Base-by-base conservation (phyloP, 805 yeast genomes). In the Monosporozyma siamensis region DNA sequence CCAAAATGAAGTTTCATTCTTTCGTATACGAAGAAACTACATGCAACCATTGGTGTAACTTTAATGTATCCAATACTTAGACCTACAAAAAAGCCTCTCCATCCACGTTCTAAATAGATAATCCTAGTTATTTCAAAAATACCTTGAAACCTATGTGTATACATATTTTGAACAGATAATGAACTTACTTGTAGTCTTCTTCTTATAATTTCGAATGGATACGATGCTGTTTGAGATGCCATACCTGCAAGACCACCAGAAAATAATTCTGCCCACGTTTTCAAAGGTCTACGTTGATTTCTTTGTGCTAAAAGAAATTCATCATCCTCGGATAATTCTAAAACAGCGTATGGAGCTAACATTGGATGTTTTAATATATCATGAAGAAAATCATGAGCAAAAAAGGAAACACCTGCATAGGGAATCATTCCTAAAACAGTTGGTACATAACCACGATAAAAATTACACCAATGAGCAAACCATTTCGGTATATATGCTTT, bases 231-330 rank as follows among this genome's bases (percentile, higher is more conserved):
- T 63, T 92, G 98, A 2, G 97, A 86, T 29, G 78, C 72, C 81
- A 90, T 76, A 10, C 98, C 98, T 1, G 97, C 95, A n/a, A 84
- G 54, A 1, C 97, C 98, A 43, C 98, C 98, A 5, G 97, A 95
- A 4, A 77, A 56, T 38, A 92, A 70, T 66, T 92, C 97, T 2
- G 97, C 97, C 87, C 95, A 86, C 1, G 87, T 83, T 48, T 70
- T 74, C 41, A 92, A 69, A 1, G 96, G 97, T 15, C 68, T 65
- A 45, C 90, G 66, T 26, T 59, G 61, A 23, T 48, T 44, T 32
- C 49, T 50, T 20, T 47, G 49, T 4, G 34, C 38, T 8, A 54
- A 44, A 18, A 44, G 44, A 11, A 24, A 25, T 22, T 52, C 51
- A 25, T 52, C 53, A 14, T 49, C 52, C 8, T 51, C 54, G 4